Conservation (phyloP, 164 flowering plant species). For the Paratinospora sagittata region DNA sequence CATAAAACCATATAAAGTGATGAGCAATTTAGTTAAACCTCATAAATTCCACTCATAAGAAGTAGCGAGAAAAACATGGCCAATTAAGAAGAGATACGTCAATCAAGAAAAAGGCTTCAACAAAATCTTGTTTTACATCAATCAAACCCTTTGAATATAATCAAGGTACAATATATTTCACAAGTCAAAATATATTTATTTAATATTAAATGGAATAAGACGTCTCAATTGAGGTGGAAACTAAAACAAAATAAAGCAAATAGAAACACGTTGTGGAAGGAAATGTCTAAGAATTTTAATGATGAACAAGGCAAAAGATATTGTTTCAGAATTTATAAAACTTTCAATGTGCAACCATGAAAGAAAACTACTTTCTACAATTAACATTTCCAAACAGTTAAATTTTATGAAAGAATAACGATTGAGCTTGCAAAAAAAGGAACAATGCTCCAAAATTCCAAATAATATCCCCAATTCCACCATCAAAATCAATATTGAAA, state of each 20-base stretch:
- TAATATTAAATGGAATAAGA: not conserved
- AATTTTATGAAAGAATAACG: not conserved
- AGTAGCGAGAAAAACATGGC: not conserved
- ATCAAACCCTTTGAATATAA: not conserved
- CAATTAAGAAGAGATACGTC: not conserved
- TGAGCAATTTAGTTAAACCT: not conserved
- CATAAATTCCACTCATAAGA: not conserved
- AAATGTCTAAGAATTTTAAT: not conserved
- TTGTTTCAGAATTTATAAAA: not conserved
- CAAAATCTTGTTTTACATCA: not conserved
- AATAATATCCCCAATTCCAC: not conserved
- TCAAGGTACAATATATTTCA: not conserved
- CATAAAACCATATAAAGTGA: not conserved
- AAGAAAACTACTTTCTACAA: not conserved
- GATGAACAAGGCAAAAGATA: not conserved
- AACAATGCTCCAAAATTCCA: not conserved
- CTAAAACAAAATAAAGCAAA: not conserved
- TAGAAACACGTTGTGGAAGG: not conserved
- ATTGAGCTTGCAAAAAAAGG: not conserved
- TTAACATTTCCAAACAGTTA: not conserved
- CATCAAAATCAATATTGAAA: not conserved
- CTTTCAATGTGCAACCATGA: not conserved
- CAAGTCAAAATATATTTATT: not conserved
- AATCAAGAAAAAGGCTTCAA: not conserved
- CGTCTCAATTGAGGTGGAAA: not conserved